Conservation (phyloP, 2,329 filamentous ascomycete species). For the Paecilomyces variotii region DNA sequence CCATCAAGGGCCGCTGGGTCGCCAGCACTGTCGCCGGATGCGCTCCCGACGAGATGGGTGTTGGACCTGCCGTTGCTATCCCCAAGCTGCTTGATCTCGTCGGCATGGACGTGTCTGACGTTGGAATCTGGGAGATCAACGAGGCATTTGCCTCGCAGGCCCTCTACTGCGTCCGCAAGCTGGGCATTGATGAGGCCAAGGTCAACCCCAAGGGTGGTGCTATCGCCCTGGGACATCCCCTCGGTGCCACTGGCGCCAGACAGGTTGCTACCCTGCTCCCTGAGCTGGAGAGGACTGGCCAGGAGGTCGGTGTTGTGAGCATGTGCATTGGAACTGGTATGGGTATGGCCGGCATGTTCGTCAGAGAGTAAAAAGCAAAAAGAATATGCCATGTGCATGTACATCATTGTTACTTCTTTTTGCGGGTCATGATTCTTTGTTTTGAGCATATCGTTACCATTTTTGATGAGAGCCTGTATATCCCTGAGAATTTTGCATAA, state of each 20-base stretch:
- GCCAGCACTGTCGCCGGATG: conserved; percentile 69
- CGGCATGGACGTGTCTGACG: conserved; percentile 59
- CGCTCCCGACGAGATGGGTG: conserved; percentile 85
- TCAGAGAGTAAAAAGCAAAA: conserved; percentile 45
- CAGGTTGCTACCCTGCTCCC: conserved; percentile 68
- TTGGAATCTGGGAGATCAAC: conserved; percentile 89
- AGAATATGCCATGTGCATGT: neutral
- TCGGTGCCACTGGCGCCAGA: conserved; percentile 74
- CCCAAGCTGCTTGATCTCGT: conserved; percentile 67
- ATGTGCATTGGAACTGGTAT: conserved; percentile 87
- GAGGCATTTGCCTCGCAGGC: conserved; percentile 64
- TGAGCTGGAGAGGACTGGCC: conserved; percentile 57
- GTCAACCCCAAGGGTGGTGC: conserved; percentile 91
- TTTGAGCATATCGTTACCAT: neutral
- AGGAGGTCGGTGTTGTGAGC: conserved; percentile 75
- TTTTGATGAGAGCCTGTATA: neutral
- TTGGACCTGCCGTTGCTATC: conserved; percentile 80
- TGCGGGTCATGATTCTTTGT: neutral
- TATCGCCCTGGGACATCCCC: conserved; percentile 52
- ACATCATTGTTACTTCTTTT: neutral
- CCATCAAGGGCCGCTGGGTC: conserved; percentile 77
- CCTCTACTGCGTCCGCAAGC: conserved; percentile 61
- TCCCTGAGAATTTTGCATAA: neutral
- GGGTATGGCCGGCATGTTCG: conserved; percentile 64
- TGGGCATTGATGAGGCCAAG: conserved; percentile 53